A percentile compares a stretch with the other conserved stretches of the same genome.
These are phyloP conservation scores for Apodospora peruviana DNA, from an alignment of 495 filamentous ascomycete genomes.

Conservation along the genomic window DNA sequence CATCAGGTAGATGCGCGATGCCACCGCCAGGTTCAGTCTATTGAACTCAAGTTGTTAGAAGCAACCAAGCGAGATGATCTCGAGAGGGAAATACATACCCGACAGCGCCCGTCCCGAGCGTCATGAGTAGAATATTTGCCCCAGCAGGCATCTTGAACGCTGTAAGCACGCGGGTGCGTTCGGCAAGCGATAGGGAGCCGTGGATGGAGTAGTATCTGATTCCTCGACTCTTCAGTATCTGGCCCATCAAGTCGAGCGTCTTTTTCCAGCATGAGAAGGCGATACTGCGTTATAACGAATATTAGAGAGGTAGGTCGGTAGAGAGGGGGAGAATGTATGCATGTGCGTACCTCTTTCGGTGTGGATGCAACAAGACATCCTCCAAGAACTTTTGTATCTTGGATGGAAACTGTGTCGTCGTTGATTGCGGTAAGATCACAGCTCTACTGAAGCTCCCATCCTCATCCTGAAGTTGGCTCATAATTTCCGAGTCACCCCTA, in stretches of 20 bases:
- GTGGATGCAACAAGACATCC: no score
- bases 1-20: conserved; percentile 33
- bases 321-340: background rate
- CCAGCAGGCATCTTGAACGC: background rate
- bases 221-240: background rate
- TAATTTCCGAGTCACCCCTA: no score
- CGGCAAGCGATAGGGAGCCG: background rate
- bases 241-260: background rate
- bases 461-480: no score
- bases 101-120: conserved; percentile 35
- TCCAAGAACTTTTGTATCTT: no score
- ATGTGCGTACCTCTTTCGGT: background rate
- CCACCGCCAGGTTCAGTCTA: conserved; percentile 28
- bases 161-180: background rate
- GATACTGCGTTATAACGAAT: no score
- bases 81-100: conserved; percentile 23
- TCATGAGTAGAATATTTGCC: conserved; percentile 31
- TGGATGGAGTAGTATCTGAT: background rate
- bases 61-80: conserved; percentile 13
- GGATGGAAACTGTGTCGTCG: no score
- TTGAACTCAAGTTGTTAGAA: no score
- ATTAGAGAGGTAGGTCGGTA: background rate
- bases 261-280: background rate
- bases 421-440: no score
- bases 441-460: no score